Evolutionary conservation across 805 yeast species (phyloP), one percentile per base, ranked within the genome.

Genomic region (Vanderwaltozyma polyspora): DNA sequence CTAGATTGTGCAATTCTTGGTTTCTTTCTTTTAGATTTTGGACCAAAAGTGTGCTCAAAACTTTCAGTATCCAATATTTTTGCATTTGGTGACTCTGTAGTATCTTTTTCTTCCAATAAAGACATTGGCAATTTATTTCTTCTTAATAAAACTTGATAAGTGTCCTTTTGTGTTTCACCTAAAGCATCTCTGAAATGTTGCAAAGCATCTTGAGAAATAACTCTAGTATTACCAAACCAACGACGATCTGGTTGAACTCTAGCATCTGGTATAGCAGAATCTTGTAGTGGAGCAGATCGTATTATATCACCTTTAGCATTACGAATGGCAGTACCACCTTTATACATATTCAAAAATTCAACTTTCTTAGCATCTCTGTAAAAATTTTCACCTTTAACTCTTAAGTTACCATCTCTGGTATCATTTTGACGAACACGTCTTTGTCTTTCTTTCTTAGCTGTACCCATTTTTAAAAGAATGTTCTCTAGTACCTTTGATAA

Each of bases 201-300:
- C 50, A 89, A 66, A 2, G 97, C 95, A 67, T 91, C 95, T 59
- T 89, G 98, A 4, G 96, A 89, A 52, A 89, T 89, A 27, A 89
- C 98, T 54, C 98, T 74, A 11, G 98, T 85, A 62, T 86, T 91
- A 32, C 95, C 95, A 55, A 91, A 91, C 98, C 97, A 89, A 55
- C 93, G 75, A 59, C 95, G 74, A 59, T 89, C 89, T 6, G 98
- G 97, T 55, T 84, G 95, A 29, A 89, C 93, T 41, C 98, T 70
- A 2, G 97, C 97, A 43, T 67, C 74, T 11, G 97, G 97, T 19
- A 82, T 68, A 42, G 85, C 87, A 4, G 85, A 76, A 46, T 82
- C 78, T 58, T 89, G 98, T 38, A 89, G 70, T 19, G 75, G 77
- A 14, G 97, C 96, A 29, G 94, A 95, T 53, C 74, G 69, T 35